Conservation (phyloP, 2,329 filamentous ascomycete genomes). For the Ophiostoma ulmi region DNA sequence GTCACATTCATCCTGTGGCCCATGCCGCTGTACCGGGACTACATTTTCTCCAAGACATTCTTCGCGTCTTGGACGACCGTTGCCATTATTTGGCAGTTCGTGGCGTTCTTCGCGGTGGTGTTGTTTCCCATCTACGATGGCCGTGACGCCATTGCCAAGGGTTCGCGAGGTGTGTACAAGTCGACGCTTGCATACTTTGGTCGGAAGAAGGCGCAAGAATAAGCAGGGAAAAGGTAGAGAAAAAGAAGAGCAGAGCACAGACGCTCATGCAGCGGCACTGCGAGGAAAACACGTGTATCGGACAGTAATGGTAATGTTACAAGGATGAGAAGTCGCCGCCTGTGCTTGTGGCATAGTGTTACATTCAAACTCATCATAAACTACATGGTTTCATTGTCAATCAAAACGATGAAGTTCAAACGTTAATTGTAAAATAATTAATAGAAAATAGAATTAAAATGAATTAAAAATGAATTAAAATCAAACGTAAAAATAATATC, state of each 20-base stretch:
- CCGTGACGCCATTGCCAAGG: constrained; percentile 19
- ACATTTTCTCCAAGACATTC: constrained; percentile 44
- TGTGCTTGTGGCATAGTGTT: background rate
- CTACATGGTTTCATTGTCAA: no score
- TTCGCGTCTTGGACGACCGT: constrained; percentile 44
- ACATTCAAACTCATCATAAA: background rate
- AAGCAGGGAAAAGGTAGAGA: no score
- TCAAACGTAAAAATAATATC: background rate
- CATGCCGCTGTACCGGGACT: constrained; percentile 46
- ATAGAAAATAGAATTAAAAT: no score
- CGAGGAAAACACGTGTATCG: background rate
- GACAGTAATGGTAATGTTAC: background rate
- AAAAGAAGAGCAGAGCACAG: background rate
- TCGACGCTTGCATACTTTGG: background rate
- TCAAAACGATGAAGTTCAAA: no score
- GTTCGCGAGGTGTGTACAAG: constrained; percentile 16
- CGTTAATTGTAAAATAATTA: no score
- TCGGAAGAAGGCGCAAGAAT: background rate
- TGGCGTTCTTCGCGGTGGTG: constrained; percentile 43
- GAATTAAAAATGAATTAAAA: background rate
- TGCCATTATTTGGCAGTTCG: constrained; percentile 45
- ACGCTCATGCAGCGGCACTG: background rate
- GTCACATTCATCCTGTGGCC: constrained; percentile 46
- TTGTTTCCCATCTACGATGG: constrained; percentile 47
- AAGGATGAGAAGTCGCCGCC: background rate